Conservation (phyloP, 192 early-diverging fungal genomes). For the Coemansia sp. region DNA sequence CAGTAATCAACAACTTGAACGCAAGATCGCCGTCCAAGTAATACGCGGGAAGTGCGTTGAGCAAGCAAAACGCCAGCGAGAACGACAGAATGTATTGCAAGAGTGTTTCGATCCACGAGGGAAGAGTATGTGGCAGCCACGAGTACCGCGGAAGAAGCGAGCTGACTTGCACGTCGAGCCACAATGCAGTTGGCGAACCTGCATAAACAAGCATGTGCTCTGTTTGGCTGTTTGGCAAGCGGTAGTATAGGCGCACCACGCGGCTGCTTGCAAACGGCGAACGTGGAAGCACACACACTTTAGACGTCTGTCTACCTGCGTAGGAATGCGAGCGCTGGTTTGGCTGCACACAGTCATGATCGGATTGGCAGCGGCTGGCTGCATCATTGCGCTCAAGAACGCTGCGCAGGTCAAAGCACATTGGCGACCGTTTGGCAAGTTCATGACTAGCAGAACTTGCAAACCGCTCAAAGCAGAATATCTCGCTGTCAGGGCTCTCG, state of each 20-base stretch:
- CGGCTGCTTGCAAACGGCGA: slow-evolving; percentile 26
- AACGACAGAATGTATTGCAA: slow-evolving; percentile 44
- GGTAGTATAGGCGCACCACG: slow-evolving; percentile 35
- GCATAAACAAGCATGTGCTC: slow-evolving; percentile 23
- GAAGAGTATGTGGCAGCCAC: slow-evolving; percentile 18
- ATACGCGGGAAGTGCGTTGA: slow-evolving; percentile 42
- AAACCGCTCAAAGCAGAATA: slow-evolving; percentile 40
- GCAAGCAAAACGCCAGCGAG: slow-evolving; percentile 36
- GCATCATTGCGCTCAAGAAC: slow-evolving; percentile 16
- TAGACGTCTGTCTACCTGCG: not conserved
- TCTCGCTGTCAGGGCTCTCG: slow-evolving; percentile 39
- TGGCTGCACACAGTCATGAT: slow-evolving; percentile 18
- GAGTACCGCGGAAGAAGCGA: slow-evolving; percentile 22
- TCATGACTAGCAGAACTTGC: not conserved
- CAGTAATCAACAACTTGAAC: slow-evolving; percentile 18
- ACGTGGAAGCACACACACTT: slow-evolving; percentile 34
- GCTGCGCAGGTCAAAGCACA: slow-evolving; percentile 36
- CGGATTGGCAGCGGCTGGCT: slow-evolving; percentile 16
- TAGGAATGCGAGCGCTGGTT: not conserved
- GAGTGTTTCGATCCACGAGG: slow-evolving; percentile 26
- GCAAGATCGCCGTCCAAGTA: slow-evolving; percentile 38
- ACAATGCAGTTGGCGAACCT: slow-evolving; percentile 24
- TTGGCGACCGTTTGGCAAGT: not conserved
- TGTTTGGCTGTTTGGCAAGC: not conserved
- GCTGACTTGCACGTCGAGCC: slow-evolving; percentile 42